Conservation (phyloP, 495 filamentous ascomycete species). For the Penicillium cinerascens region DNA sequence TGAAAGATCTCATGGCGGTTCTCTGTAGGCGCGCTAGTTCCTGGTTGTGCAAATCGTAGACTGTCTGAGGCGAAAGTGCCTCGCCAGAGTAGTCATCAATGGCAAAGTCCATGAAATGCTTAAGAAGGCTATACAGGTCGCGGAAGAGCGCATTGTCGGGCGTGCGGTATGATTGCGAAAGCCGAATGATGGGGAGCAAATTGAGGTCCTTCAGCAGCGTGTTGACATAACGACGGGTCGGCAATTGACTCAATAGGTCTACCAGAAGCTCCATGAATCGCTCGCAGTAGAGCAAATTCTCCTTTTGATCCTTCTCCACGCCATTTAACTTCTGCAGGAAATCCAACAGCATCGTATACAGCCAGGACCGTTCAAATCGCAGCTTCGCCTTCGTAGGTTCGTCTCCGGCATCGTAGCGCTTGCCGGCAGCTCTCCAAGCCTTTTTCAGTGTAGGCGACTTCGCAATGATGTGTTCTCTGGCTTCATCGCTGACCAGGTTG, state of each 20-base stretch:
- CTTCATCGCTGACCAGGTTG: conserved; percentile 70
- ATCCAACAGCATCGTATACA: conserved; percentile 80
- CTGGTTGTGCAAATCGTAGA: conserved; percentile 75
- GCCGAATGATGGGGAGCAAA: conserved; percentile 71
- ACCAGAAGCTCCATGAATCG: conserved; percentile 86
- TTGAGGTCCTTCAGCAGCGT: conserved; percentile 88
- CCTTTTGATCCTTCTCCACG: conserved; percentile 44
- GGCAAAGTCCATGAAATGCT: conserved; percentile 82
- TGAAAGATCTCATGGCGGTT: conserved; percentile 76
- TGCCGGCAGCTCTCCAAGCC: conserved; percentile 83
- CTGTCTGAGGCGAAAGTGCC: conserved; percentile 65
- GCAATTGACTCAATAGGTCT: conserved; percentile 89
- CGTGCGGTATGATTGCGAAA: conserved; percentile 74
- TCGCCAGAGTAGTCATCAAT: conserved; percentile 88
- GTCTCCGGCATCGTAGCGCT: conserved; percentile 85
- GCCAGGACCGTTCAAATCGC: conserved; percentile 90
- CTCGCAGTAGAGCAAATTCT: conserved; percentile 82
- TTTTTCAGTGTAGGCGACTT: conserved; percentile 71
- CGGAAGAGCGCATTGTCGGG: conserved; percentile 74
- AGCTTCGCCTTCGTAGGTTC: conserved; percentile 72
- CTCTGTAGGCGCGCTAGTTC: conserved; percentile 77
- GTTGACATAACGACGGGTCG: conserved; percentile 92
- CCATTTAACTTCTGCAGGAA: conserved; percentile 74
- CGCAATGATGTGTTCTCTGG: conserved; percentile 64
- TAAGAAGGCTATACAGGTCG: conserved; percentile 73